Conservation (phyloP, 1,139 yeast species). For the Tardiomyces digboiensis region DNA sequence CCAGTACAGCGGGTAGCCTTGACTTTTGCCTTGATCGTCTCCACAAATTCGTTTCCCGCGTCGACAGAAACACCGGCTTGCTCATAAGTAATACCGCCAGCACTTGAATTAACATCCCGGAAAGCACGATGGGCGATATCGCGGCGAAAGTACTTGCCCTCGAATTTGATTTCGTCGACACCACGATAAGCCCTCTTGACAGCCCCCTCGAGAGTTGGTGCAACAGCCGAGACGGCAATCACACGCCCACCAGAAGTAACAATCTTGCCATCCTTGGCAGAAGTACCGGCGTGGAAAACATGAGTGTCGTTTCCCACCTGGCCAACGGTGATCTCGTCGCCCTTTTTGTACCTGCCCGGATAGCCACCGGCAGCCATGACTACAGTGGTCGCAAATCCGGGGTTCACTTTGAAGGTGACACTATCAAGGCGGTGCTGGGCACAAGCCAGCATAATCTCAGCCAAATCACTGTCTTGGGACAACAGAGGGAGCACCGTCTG, state of each 20-base stretch:
- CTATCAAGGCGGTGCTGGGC: conserved; percentile 94
- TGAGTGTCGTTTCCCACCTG: conserved; percentile 42
- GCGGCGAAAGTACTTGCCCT: conserved; percentile 70
- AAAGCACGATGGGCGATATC: conserved; percentile 98
- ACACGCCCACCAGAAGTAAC: conserved; percentile 96
- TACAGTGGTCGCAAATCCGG: conserved; percentile 76
- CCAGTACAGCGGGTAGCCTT: conserved; percentile 95
- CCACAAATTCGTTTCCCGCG: conserved; percentile 83
- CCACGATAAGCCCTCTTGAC: conserved; percentile 83
- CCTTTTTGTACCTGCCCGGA: conserved; percentile 80
- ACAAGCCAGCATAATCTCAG: conserved; percentile 86
- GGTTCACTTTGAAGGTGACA: conserved; percentile 53
- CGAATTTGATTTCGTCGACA: conserved; percentile 63
- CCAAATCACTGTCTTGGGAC: conserved; percentile 76
- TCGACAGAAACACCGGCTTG: conserved; percentile 98
- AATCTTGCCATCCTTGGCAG: conserved; percentile 42
- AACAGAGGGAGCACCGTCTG: conserved; percentile 91
- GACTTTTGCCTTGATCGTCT: conserved; percentile 82
- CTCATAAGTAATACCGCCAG: conserved; percentile 62
- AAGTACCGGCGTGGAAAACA: conserved; percentile 95
- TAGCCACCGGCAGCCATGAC: conserved; percentile 97
- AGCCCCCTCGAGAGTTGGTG: conserved; percentile 64
- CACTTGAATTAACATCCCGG: conserved; percentile 37
- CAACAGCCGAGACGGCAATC: conserved; percentile 87
- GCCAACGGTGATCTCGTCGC: conserved; percentile 64